phyloP scores from a whole-genome alignment of 2,329 filamentous ascomycete species.

The Aphanocladium album region DNA sequence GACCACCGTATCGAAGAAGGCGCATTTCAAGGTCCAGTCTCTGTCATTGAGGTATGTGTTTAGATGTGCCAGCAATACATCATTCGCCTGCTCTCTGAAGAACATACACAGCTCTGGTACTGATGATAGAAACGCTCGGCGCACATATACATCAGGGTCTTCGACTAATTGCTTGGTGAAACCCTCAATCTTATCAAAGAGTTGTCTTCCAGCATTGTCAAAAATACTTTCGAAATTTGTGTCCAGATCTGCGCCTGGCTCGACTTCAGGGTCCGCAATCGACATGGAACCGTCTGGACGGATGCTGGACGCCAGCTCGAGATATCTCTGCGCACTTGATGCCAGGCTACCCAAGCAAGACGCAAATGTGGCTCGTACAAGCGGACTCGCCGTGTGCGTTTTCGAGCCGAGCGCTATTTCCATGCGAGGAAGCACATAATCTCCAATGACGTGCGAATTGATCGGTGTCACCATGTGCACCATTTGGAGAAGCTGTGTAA shows the following conservation, averaged over 20 bases:
- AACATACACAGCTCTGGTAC: constrained; percentile 92
- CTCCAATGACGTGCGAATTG: constrained; percentile 64
- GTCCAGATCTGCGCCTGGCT: constrained; percentile 62
- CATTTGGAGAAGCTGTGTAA: constrained; percentile 83
- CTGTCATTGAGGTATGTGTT: constrained; percentile 96
- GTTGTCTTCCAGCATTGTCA: constrained; percentile 77
- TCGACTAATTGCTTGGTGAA: constrained; percentile 89
- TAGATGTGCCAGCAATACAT: constrained; percentile 91
- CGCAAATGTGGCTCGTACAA: constrained; percentile 87
- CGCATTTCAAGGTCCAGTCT: constrained; percentile 94
- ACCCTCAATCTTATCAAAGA: constrained; percentile 77
- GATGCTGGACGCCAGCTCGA: constrained; percentile 87
- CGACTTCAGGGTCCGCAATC: constrained; percentile 71
- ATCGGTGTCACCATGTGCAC: constrained; percentile 82
- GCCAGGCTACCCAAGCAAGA: constrained; percentile 87
- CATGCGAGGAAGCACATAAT: constrained; percentile 63
- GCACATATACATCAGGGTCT: constrained; percentile 78
- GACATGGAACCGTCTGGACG: constrained; percentile 77
- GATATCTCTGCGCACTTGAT: constrained; percentile 74
- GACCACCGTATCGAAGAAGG: constrained; percentile 93
- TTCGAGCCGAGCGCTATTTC: constrained; percentile 47
- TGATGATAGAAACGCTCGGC: constrained; percentile 84
- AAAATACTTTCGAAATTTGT: constrained; percentile 77
- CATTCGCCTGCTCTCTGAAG: constrained; percentile 87
- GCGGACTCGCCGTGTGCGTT: constrained; percentile 48